A percentile compares a stretch with the other conserved stretches of the same genome.
These are phyloP conservation scores for Penicillium maclennaniae DNA, from an alignment of 495 filamentous ascomycete genomes.

Conservation along the genomic window DNA sequence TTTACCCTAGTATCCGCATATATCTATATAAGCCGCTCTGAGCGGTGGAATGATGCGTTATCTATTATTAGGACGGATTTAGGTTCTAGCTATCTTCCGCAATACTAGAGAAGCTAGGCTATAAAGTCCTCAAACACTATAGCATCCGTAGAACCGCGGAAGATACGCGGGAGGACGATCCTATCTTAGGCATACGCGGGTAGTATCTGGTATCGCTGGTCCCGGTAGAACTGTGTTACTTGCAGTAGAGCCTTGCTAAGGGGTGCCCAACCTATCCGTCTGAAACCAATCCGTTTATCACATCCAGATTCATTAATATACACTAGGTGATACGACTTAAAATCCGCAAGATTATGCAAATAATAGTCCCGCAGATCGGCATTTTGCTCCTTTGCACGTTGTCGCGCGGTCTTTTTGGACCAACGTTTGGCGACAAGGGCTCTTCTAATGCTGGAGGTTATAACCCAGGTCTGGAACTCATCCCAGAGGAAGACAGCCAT, in stretches of 20 bases:
- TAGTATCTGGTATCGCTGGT: slow-evolving; percentile 31
- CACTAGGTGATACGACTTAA: neutral
- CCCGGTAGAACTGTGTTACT: slow-evolving; percentile 16
- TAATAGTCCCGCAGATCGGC: neutral
- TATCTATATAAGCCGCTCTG: no score
- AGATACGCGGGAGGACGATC: slow-evolving; percentile 27
- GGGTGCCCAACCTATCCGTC: neutral
- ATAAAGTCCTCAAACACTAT: slow-evolving; percentile 34
- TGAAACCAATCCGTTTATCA: neutral
- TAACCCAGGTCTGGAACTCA: slow-evolving; percentile 5
- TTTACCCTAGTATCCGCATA: no score
- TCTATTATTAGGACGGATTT: neutral
- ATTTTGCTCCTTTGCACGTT: neutral
- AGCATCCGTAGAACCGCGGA: slow-evolving; percentile 29
- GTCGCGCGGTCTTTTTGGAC: slow-evolving; percentile 11
- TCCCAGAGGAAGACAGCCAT: no score
- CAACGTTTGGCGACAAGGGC: slow-evolving; percentile 4
- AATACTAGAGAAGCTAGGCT: slow-evolving; percentile 21
- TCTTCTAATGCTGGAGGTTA: no score
- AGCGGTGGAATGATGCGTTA: no score
- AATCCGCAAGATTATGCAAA: neutral
- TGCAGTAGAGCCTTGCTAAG: neutral
- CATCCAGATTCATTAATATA: neutral
- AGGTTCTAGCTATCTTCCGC: neutral
- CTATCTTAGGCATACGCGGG: no score